Percentiles rank a stretch among this genome's conserved stretches.
Evolutionary conservation across 1,284 basidiomycete species (phyloP).

Genomic region (Ceratobasidium papillatum): DNA sequence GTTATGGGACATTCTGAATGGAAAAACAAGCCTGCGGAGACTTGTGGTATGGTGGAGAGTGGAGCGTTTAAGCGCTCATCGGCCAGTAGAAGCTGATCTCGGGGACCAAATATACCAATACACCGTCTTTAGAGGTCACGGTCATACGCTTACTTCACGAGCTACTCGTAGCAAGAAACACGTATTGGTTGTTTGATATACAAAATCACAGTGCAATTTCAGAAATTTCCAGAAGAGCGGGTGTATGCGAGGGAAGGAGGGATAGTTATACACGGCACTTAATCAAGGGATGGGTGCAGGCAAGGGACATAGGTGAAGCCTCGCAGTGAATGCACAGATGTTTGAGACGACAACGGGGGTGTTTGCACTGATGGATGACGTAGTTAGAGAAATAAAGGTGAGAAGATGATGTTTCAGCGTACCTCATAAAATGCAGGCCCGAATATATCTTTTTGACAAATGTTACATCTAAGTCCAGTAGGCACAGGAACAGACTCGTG

Average conservation of each 20-base stretch:
- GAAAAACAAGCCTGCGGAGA: too few species aligned
- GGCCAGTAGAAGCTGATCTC: background rate
- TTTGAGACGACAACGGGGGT: background rate
- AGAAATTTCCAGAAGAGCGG: background rate
- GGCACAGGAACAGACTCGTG: background rate
- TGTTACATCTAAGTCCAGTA: background rate
- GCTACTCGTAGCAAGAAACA: too few species aligned
- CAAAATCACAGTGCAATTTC: too few species aligned
- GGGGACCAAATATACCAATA: background rate
- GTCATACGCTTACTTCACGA: background rate
- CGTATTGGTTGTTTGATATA: too few species aligned
- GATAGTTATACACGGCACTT: constrained; percentile 6
- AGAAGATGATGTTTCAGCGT: background rate
- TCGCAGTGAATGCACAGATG: constrained; percentile 13
- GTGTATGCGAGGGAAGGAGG: background rate
- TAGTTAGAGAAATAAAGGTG: background rate
- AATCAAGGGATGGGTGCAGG: background rate
- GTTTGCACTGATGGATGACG: background rate
- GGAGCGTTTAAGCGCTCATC: background rate
- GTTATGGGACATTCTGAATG: background rate
- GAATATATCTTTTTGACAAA: background rate
- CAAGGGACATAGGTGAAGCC: background rate
- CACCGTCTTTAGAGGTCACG: background rate
- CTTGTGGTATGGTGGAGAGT: background rate
- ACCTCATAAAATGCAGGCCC: constrained; percentile 1